phyloP scores from a whole-genome alignment of 768 basidiomycete genomes.

The Mrakia frigida region DNA sequence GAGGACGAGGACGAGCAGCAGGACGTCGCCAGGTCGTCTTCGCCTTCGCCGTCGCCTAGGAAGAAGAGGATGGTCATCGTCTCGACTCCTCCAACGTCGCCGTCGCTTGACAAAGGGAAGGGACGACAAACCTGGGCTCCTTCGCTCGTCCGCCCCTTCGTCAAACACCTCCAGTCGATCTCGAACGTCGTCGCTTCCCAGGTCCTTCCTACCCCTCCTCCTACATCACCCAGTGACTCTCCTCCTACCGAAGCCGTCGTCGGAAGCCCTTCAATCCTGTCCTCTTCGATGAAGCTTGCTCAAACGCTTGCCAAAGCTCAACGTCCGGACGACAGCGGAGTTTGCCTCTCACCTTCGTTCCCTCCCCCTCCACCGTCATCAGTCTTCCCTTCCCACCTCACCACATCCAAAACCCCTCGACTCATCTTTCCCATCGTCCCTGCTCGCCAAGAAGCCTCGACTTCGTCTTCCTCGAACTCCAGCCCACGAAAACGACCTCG shows the following conservation, averaged over 20 bases:
- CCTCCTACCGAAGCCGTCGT: background rate
- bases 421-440: background rate
- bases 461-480: background rate
- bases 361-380: too few species aligned
- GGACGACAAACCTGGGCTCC: background rate
- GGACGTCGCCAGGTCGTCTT: background rate
- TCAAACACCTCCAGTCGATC: background rate
- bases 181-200: background rate
- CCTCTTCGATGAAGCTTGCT: background rate
- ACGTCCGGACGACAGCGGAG: conserved; percentile 12
- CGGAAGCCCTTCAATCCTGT: background rate
- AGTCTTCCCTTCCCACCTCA: too few species aligned
- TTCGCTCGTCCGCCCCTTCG: background rate
- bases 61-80: background rate
- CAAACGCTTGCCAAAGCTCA: background rate
- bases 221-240: background rate
- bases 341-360: conserved; percentile 9
- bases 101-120: background rate
- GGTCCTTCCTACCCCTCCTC: background rate
- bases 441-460: too few species aligned
- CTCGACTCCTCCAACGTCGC: background rate
- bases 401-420: too few species aligned
- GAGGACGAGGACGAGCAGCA: background rate
- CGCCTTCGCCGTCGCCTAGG: background rate
- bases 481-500: background rate